Percentiles rank a stretch among this genome's conserved stretches.
phyloP scores from a whole-genome alignment of 371 early-diverging fungal genomes.

The Mortierella sp. region DNA sequence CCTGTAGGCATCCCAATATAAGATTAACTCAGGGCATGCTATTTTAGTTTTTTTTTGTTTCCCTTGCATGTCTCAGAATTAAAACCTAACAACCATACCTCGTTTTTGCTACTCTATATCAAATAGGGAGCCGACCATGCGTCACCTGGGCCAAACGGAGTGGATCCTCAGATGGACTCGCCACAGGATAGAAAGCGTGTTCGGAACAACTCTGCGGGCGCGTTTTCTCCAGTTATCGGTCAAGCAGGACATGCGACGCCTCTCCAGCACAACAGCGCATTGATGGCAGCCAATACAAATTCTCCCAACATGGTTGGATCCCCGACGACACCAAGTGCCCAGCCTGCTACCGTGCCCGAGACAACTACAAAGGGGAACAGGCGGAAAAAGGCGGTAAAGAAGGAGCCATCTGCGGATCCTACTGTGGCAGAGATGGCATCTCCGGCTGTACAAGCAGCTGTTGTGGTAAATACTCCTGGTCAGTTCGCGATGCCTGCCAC shows the following conservation, averaged over 20 bases:
- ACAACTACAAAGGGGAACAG: conserved; percentile 33
- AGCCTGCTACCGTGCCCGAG: conserved; percentile 21
- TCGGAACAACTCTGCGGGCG: conserved; percentile 49
- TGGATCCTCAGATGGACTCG: conserved; percentile 28
- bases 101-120: background rate
- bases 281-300: conserved; percentile 25
- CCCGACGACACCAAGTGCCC: conserved; percentile 30
- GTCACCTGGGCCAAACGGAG: conserved; percentile 22
- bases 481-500: conserved; percentile 28
- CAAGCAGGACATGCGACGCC: conserved; percentile 35
- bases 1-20: conserved; percentile 19
- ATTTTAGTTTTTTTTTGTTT: background rate
- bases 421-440: background rate
- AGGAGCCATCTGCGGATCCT: conserved; percentile 45
- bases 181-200: conserved; percentile 45
- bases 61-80: background rate
- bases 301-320: conserved; percentile 43
- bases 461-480: conserved; percentile 14
- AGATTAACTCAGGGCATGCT: background rate
- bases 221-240: conserved; percentile 43
- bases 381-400: conserved; percentile 38
- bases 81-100: conserved; percentile 7
- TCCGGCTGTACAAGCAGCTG: conserved; percentile 17
- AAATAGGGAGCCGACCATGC: conserved; percentile 27
- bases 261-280: conserved; percentile 29